phyloP scores from a whole-genome alignment of 139 green algal genomes.

The Chlamydomonas sp. region DNA sequence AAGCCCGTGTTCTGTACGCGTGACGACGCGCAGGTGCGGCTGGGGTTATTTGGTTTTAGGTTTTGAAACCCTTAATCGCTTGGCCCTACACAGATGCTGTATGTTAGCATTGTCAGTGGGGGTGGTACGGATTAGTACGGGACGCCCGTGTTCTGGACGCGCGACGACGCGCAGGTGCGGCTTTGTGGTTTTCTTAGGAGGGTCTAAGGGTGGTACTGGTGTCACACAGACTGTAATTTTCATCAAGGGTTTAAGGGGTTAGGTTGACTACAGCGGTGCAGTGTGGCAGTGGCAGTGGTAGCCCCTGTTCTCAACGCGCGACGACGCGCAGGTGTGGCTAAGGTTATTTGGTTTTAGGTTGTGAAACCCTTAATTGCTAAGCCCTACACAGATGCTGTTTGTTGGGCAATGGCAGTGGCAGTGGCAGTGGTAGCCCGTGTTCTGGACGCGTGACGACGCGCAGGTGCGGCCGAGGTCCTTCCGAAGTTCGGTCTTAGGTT shows the following conservation, averaged over 20 bases:
- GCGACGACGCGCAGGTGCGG: too few species aligned
- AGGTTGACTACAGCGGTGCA: too few species aligned
- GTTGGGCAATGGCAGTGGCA: background rate
- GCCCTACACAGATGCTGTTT: background rate
- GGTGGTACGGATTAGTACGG: conserved; percentile 41
- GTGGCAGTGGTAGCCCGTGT: conserved; percentile 21
- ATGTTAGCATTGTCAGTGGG: background rate
- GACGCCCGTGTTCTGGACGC: background rate
- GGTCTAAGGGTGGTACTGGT: background rate
- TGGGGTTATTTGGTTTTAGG: too few species aligned
- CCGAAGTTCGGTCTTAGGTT: too few species aligned
- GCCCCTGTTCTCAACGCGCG: too few species aligned
- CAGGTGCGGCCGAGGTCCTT: conserved; percentile 36
- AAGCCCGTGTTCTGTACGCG: too few species aligned
- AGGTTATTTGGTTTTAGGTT: too few species aligned
- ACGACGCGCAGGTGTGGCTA: too few species aligned
- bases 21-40: too few species aligned
- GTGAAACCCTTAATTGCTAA: background rate
- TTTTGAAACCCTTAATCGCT: background rate
- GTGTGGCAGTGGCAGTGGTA: too few species aligned
- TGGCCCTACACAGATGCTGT: background rate
- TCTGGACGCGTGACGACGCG: conserved; percentile 65
- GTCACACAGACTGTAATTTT: background rate
- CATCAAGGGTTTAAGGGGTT: too few species aligned
- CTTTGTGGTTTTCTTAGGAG: too few species aligned